Conservation (phyloP, 1,139 yeast genomes). For the Torulaspora globosa region DNA sequence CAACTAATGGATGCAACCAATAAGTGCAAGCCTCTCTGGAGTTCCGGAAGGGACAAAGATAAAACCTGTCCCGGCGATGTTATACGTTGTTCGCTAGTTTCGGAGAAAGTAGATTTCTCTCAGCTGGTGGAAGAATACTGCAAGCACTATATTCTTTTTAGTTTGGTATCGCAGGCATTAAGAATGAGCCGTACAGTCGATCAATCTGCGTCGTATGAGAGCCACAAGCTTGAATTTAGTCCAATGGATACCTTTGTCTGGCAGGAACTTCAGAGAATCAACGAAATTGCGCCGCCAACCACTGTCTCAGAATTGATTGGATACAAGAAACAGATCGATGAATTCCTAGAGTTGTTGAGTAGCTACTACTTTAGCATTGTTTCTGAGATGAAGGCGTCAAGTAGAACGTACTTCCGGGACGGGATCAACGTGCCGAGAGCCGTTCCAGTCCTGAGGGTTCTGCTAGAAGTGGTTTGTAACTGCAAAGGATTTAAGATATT, state of each 20-base stretch:
- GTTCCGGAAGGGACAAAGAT: constrained; percentile 8
- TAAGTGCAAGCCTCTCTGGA: constrained; percentile 16
- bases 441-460: constrained; percentile 6
- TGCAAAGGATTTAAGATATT: constrained; percentile 16
- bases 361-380: constrained; percentile 17
- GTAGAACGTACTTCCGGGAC: constrained; percentile 3
- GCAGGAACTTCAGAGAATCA: constrained; percentile 12
- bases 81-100: constrained; percentile 20
- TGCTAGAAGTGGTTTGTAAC: constrained; percentile 14
- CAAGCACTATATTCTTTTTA: constrained; percentile 20
- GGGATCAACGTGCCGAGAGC: constrained; percentile 5
- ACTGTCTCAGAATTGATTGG: constrained; percentile 13
- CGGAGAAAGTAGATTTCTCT: constrained; percentile 10
- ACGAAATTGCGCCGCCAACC: constrained; percentile 9
- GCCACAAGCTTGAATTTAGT: constrained; percentile 9
- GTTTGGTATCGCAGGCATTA: constrained; percentile 16
- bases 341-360: constrained; percentile 18
- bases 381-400: constrained; percentile 21
- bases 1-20: constrained; percentile 8
- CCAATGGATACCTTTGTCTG: constrained; percentile 24
- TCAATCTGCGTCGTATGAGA: neutral
- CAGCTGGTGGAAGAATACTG: constrained; percentile 23
- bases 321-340: constrained; percentile 19
- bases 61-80: constrained; percentile 25
- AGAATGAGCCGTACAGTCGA: constrained; percentile 9